Evolutionary conservation across 2,329 filamentous ascomycete genomes (phyloP), one percentile per base, ranked within the genome.

Genomic region (Beauveria brongniartii): DNA sequence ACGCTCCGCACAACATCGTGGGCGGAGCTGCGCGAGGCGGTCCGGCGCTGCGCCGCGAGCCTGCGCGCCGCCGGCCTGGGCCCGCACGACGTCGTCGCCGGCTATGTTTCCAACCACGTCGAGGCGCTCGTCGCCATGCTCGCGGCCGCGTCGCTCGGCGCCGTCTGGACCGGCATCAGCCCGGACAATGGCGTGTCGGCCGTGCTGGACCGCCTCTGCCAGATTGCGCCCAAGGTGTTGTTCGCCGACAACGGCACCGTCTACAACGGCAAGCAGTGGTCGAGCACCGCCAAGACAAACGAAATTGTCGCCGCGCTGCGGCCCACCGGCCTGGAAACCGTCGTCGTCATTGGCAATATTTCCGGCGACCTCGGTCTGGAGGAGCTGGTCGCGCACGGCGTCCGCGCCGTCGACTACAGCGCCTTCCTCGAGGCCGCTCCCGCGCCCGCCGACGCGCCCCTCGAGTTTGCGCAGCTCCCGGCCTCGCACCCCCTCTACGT

Each of bases 401-500:
- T 81, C 52, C 65, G 69, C 6, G 78, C 75, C 0, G 69, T 75
- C 40, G 77, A 78, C 46, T 84, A 80, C 64, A 69, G 74, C 16
- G 67, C 64, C 41, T 81, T 84, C 63, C 67, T 84, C 51, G 69
- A 67, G n/a, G 63, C 65, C 26, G 72, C 78, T 1, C 71, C 77
- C 30, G 72, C 78, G 1, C 71, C 77, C 0, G 70, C 80, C 40
- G 73, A 75, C 20, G 73, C 75, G 60, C 5, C 50, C 10, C 80
- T 87, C 50, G 73, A 71, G 24, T 97, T 97, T 71, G 84, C 85
- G 67, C 90, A 92, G 70, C 82, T 97, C 9, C 82, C 85, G 1
- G 87, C 94, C 1, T 90, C 93, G 22, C 91, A 96, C 66, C 93
- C 93, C 0, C 85, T 97, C 3, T 97, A 97, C 70, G 92, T 99